Evolutionary conservation across 495 filamentous ascomycete species (phyloP), one percentile per base, ranked within the genome.

Genomic region (Margaritispora aquatica): DNA sequence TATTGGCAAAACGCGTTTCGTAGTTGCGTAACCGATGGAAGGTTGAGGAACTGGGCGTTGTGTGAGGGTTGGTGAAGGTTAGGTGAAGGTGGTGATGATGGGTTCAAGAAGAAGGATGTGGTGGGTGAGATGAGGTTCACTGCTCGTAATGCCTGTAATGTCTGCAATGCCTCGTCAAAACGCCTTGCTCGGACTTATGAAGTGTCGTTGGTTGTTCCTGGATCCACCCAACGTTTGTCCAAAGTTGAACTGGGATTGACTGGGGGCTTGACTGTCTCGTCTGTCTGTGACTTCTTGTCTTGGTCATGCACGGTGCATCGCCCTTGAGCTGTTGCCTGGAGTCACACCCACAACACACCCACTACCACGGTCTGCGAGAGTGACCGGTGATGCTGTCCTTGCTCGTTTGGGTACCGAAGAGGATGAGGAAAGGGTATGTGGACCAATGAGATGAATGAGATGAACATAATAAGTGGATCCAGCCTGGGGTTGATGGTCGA

Each of bases 1-100:
- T 58, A 54, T 38, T 36, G 61, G 55, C 55, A 54, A n/a, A n/a
- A 58, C 60, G 60, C 60, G 41, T 23, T 44, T 8, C 24, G 49
- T 1, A 29, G 27, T 26, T 27, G 50, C 48, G 47, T 57, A 47
- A 26, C 29, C 11, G 51, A 48, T 60, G 24, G 58, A 54, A 55
- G 49, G 50, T 11, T 26, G 59, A 48, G 36, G 54, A 54, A 63
- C 34, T 21, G 21, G 46, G 48, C 23, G 27, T 21, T 36, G 23
- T 34, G 41, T 31, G 31, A 20, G 49, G 31, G 60, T 19, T 38
- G 31, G 24, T 38, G 13, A 44, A 7, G 26, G 2, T 41, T 3
- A 20, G 38, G 38, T 4, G 22, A 46, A 26, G n/a, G 20, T 41
- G 4, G n/a, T n/a, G 54, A 48, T 24, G 54, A 46, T 19, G 27